Evolutionary conservation across 2,329 filamentous ascomycete genomes (phyloP).

Genomic region (Emergomyces pasteurianus): DNA sequence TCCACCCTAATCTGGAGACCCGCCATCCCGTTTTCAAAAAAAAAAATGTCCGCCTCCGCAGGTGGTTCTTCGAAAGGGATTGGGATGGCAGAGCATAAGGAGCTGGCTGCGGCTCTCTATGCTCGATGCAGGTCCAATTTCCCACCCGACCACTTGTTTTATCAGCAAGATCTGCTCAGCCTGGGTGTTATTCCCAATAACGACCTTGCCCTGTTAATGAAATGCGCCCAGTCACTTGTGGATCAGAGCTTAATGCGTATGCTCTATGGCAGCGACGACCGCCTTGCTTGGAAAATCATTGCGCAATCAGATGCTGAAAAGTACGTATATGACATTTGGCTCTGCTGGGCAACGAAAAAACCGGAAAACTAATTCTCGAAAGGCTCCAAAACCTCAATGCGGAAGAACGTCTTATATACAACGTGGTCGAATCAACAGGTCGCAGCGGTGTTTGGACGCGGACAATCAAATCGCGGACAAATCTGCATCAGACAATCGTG

Average conservation of each 20-base stretch:
- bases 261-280: constrained; percentile 31
- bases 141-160: constrained; percentile 32
- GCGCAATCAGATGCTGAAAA: constrained; percentile 38
- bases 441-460: constrained; percentile 85
- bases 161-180: constrained; percentile 34
- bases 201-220: constrained; percentile 31
- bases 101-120: constrained; percentile 35
- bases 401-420: constrained; percentile 78
- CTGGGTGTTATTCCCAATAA: constrained; percentile 33
- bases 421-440: constrained; percentile 74
- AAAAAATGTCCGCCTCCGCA: constrained; percentile 17
- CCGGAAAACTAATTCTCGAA: not conserved
- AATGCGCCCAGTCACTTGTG: constrained; percentile 34
- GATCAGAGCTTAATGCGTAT: constrained; percentile 36
- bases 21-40: not conserved
- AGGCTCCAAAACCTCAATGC: constrained; percentile 39
- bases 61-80: constrained; percentile 14
- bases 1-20: not conserved
- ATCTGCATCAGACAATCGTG: constrained; percentile 73
- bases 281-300: constrained; percentile 37
- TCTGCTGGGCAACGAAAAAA: not conserved
- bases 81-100: constrained; percentile 18
- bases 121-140: constrained; percentile 31
- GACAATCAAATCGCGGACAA: constrained; percentile 65
- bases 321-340: constrained; percentile 18